Base-by-base conservation (phyloP, 2,329 filamentous ascomycete species). In the Talaromyces rugulosus region DNA sequence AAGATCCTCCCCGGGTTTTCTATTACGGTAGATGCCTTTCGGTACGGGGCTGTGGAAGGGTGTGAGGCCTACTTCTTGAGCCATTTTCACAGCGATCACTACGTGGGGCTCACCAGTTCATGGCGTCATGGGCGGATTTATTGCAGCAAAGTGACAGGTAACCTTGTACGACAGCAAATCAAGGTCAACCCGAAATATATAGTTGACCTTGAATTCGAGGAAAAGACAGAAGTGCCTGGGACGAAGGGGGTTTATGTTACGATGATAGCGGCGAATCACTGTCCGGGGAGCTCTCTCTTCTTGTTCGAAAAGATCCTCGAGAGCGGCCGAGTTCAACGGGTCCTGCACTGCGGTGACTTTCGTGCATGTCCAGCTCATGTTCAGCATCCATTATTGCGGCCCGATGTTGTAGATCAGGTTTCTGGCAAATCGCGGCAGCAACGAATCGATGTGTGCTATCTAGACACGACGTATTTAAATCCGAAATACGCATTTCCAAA, bases 41-140 rank as follows among this genome's bases (percentile, higher is more conserved):
- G 94, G 23, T 99, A 98, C 71, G 95, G 95, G 2, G 92, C 93
- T 4, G 91, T 99, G 0, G 85, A 96, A 71, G 93, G 92, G 0
- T 96, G 93, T 74, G 89, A 90, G 59, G 95, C 94, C 1, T 99
- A 99, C 73, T 99, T 99, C 68, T 83, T 99, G 11, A 97, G 93
- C 69, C 95, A 99, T 72, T 99, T 98, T 68, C 95, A 99, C 75
- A 97, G 92, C 70, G 95, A 99, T 72, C 95, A 99, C 73, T 99
- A 99, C 69, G 87, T 97, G 36, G 95, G 95, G 2, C 80, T 99
- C 11, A 95, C 91, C 11, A 87, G 90, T 7, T 91, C 83, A 34
- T 99, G 95, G 95, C 86, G 82, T 44, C 93, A 99, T 72, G 95
- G 95, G 0, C 94, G 93, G 0, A 98, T 99, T 56, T 99, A 96